Evolutionary conservation across 1,284 basidiomycete genomes (phyloP).

Genomic region (Puccinia polysora): DNA sequence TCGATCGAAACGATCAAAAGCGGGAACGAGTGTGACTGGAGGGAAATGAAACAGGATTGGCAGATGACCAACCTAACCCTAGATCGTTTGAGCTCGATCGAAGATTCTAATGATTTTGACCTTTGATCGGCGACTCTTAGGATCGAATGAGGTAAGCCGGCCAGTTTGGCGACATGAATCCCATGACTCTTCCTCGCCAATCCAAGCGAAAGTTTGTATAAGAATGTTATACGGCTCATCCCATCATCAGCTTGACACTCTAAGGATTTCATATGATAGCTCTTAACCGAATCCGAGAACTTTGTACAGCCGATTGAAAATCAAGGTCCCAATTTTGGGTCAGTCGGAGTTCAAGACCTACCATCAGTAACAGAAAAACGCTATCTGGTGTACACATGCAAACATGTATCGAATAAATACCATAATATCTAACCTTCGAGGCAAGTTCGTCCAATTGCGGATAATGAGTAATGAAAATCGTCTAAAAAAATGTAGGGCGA

Average conservation of each 20-base stretch:
- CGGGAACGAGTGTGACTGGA: background rate
- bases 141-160: conserved; percentile 46
- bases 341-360: too few relatives aligned
- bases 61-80: background rate
- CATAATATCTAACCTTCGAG: conserved; percentile 2
- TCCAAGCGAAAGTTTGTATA: conserved; percentile 49
- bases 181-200: conserved; percentile 49
- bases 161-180: conserved; percentile 50
- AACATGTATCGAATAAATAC: background rate
- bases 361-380: too few relatives aligned
- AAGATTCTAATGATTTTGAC: background rate
- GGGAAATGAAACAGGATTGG: background rate
- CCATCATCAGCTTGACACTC: conserved; percentile 6
- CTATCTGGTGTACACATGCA: background rate
- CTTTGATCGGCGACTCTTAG: background rate
- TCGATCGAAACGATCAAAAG: background rate
- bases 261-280: conserved; percentile 32
- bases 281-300: conserved; percentile 18
- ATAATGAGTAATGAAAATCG: conserved; percentile 33
- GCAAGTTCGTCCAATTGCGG: conserved; percentile 32
- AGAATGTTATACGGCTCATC: conserved; percentile 47
- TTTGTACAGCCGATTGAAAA: background rate
- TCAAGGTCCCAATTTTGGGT: background rate
- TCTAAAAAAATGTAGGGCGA: conserved; percentile 22
- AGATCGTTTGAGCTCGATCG: background rate